A percentile compares a stretch with the other conserved stretches of the same genome.
phyloP scores from a whole-genome alignment of 179 eudicot species.

The Sideroxylon spinosum region DNA sequence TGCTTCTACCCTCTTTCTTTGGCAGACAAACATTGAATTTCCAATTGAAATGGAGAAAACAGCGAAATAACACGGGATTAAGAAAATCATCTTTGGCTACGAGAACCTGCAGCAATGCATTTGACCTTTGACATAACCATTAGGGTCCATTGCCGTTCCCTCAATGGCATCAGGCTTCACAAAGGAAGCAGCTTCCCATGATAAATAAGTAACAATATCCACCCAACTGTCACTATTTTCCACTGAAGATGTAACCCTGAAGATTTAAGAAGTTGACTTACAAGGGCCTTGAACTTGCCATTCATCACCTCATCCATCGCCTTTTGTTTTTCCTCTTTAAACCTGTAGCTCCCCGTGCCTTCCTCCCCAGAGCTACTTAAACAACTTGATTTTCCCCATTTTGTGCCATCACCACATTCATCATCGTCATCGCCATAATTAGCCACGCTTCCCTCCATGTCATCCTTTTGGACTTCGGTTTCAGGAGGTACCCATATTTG shows the following conservation, averaged over 20 bases:
- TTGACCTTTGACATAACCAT: conserved; percentile 88
- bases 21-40: neutral
- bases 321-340: conserved; percentile 51
- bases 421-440: conserved; percentile 60
- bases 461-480: conserved; percentile 54
- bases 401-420: conserved; percentile 54
- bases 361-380: conserved; percentile 45
- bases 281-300: conserved; percentile 78
- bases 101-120: conserved; percentile 77
- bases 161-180: conserved; percentile 63
- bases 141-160: conserved; percentile 86
- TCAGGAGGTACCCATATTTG: conserved; percentile 81
- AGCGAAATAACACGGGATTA: neutral
- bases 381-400: conserved; percentile 63
- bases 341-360: conserved; percentile 38
- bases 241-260: conserved; percentile 37
- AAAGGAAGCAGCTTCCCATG: conserved; percentile 85
- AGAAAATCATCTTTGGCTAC: conserved; percentile 48
- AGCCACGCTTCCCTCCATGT: conserved; percentile 44
- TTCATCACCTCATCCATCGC: conserved; percentile 66
- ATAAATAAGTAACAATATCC: conserved; percentile 68
- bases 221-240: conserved; percentile 58
- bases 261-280: conserved; percentile 59
- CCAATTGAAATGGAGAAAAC: neutral
- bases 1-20: neutral